Conservation (phyloP, 1,284 basidiomycete species). For the Hypsizygus ulmarius region DNA sequence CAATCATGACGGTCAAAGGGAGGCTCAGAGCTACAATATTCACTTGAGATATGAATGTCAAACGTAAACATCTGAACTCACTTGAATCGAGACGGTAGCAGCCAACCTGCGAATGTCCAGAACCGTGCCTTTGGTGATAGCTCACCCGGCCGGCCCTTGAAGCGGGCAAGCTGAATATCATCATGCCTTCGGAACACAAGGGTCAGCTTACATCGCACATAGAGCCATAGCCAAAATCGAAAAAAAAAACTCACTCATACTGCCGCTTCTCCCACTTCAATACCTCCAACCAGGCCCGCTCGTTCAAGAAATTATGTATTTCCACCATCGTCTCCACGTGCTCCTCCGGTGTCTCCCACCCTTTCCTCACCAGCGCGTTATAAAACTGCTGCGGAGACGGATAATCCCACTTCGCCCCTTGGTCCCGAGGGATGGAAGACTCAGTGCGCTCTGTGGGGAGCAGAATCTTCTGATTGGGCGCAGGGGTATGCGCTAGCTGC, state of each 20-base stretch:
- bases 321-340: constrained; percentile 96
- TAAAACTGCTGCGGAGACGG: constrained; percentile 99
- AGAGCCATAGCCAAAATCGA: constrained; percentile 4
- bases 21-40: constrained; percentile 65
- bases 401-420: constrained; percentile 81
- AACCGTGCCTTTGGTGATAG: constrained; percentile 87
- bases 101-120: constrained; percentile 80
- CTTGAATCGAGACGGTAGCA: constrained; percentile 90
- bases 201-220: constrained; percentile 9
- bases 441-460: constrained; percentile 77
- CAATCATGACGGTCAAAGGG: constrained; percentile 99
- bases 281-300: constrained; percentile 95
- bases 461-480: constrained; percentile 52
- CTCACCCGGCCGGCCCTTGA: constrained; percentile 90
- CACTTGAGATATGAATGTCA: not conserved
- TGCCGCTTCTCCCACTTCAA: constrained; percentile 86
- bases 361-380: constrained; percentile 95
- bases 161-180: constrained; percentile 72
- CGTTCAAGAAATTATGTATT: constrained; percentile 98
- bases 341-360: constrained; percentile 97
- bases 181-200: constrained; percentile 35
- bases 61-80: constrained; percentile 36
- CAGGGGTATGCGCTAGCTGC: constrained; percentile 65
- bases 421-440: constrained; percentile 85
- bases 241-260: constrained; percentile 47